Evolutionary conservation across 768 basidiomycete species (phyloP), one percentile per base, ranked within the genome.

Genomic region (Termitomyces sp.): DNA sequence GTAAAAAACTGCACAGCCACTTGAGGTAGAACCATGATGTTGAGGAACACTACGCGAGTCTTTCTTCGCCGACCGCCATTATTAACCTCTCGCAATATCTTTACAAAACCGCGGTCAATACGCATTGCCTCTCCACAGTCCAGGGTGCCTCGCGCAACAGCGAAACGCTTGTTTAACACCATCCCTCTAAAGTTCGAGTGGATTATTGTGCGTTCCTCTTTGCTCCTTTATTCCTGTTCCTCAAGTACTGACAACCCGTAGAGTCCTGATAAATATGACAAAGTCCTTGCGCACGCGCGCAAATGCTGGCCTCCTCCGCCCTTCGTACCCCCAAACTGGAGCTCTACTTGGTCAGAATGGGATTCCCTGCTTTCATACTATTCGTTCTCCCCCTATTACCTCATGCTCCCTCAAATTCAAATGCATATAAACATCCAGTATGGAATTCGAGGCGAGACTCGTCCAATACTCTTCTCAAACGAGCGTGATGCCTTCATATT

Each of bases 351-450:
- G 72, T 54, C 64, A 8, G 30, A 55, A 13, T 74, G 71, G 70
- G 50, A 65, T 4, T 65, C 66, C 61, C 67, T 76, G 26, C 57
- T 71, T 32, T 70, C 72, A 7, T 63, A 72, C 58, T 76, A 70
- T 66, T 74, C 72, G 61, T 63, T 64, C 54, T 70, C 68, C 2
- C 70, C 73, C 3, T 71, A 74, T 64, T 75, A 70, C 56, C 71
- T 76, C 46, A 71, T 65, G 65, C 65, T 75, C 46, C 73, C 73
- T 4, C 72, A 72, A 62, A 71, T 75, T 50, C 70, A 74, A 53
- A 70, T 72, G 69, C 58, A 71, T n/a, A 64, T 73, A 20, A 75
- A 73, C 58, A 65, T 76, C 23, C 61, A 63, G 18, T 66, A 72
- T 60, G 66, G 60, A 3, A 64, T 74, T 30, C 69, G 64, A 0